Evolutionary conservation across 2,329 filamentous ascomycete genomes (phyloP), one percentile per base, ranked within the genome.

Genomic region (Paraconiothyrium brasiliense): DNA sequence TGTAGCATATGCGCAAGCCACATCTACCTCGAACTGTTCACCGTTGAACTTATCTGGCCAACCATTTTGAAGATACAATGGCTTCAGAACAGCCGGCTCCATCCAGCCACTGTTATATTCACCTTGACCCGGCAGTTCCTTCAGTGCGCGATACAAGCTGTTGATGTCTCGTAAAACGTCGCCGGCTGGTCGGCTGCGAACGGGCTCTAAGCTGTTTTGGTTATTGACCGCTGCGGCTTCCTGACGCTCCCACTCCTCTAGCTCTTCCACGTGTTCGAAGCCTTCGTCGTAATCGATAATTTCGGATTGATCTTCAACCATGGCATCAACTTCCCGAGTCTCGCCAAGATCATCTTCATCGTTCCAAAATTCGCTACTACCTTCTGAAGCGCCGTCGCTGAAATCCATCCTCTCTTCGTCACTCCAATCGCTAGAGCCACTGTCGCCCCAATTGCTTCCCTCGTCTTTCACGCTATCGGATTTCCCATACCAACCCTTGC

Each of bases 1-100:
- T 16, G 64, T 66, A 3, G 71, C 67, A 34, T 61, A 34, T 24
- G 44, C 54, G 13, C 67, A 58, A 27, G 47, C 54, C 37, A 51
- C n/a, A 16, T 56, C 63, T 3, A 69, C 54, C 11, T 61, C 32
- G 34, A 70, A 70, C 6, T 43, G 49, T 1, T 65, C 58, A n/a
- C 67, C 64, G 27, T 70, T 56, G 43, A 70, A 67, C 4, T 58
- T 32, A 34, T 62, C 61, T 11, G 61, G 66, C 67, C 69, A 70
- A n/a, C 67, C 66, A 22, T 24, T 58, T 22, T 55, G 55, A 7
- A 44, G 16, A 51, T 62, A 62, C n/a, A 62, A 27, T 8, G 49
- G 35, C 27, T 32, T 54, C 2, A 62, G 27, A 7, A 51, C 24
- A 9, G 37, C 24, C 14, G 46, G 39, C n/a, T 47, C 46, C 20